Evolutionary conservation across 2,329 filamentous ascomycete genomes (phyloP), one percentile per base, ranked within the genome.

Genomic region (Juglanconis sp.): DNA sequence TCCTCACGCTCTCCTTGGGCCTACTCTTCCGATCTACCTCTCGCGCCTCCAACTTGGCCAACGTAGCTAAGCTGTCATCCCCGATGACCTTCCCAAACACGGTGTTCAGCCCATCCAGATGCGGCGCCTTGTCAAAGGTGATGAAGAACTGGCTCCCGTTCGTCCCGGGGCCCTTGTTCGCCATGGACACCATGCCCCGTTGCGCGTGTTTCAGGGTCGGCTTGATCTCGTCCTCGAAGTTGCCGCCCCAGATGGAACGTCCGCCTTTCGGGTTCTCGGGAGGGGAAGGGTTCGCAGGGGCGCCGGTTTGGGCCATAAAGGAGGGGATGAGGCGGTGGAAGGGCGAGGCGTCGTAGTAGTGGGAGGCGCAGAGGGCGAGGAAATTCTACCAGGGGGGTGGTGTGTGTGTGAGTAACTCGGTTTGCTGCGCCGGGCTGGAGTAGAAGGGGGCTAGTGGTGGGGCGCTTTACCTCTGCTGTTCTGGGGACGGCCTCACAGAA

Each of bases 401-500:
- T 17, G 17, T 17, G 17, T 17, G 17, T 17, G 17, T 17, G 17
- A 17, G 17, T 17, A 17, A 17, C 17, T 17, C 17, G 32, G 53
- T 38, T 9, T 31, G 61, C 47, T 17, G 17, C 17, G 17, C 17
- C 17, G 17, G 17, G 36, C 47, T 13, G 50, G 63, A 50, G 40
- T 53, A 32, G 36, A 56, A 13, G 30, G 42, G 53, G 32, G 58
- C 38, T 11, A 40, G 44, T 13, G 24, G 47, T 11, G 49, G 5
- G 34, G 67, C 77, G 17, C 17, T 38, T 59, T 77, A 89, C 89
- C 78, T 96, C 91, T 64, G 92, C 89, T 0, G 95, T 96, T 74
- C 94, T 93, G 64, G 95, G 95, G 36, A 96, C 92, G 68, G 90
- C 88, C 74, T 97, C 92, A 79, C 94, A 98, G 78, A 97, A 98